A percentile compares a stretch with the other conserved stretches of the same genome.
Evolutionary conservation across 768 basidiomycete genomes (phyloP).

Genomic region (Hortiboletus flavorubellus): DNA sequence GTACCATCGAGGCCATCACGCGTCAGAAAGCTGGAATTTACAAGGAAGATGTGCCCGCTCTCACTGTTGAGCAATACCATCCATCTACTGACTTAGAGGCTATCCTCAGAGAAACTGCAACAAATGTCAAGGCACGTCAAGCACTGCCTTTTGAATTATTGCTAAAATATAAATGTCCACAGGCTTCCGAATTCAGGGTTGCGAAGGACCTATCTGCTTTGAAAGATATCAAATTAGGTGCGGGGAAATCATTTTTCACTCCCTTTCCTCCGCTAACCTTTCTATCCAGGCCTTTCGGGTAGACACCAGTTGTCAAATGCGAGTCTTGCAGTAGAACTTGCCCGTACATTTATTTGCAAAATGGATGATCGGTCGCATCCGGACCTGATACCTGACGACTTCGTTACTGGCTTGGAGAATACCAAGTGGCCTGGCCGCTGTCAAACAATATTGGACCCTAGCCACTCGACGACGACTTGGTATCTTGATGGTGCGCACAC

Average conservation of each 20-base stretch:
- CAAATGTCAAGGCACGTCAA: conserved; percentile 55
- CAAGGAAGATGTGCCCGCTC: conserved; percentile 87
- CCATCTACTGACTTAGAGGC: conserved; percentile 69
- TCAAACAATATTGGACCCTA: conserved; percentile 72
- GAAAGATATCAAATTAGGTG: conserved; percentile 59
- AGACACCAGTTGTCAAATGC: conserved; percentile 88
- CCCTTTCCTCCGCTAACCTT: conserved; percentile 3
- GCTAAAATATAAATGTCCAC: not conserved
- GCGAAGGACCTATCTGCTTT: conserved; percentile 53
- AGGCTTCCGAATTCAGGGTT: conserved; percentile 71
- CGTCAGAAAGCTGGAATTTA: conserved; percentile 97
- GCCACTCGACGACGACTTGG: conserved; percentile 60
- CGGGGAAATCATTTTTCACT: conserved; percentile 5
- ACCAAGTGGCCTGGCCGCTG: conserved; percentile 95
- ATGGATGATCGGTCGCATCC: conserved; percentile 17
- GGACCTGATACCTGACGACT: conserved; percentile 44
- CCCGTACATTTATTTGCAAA: conserved; percentile 56
- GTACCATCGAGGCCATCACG: conserved; percentile 85
- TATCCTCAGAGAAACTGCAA: conserved; percentile 65
- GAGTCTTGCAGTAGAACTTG: conserved; percentile 73
- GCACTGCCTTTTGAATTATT: not conserved
- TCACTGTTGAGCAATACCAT: conserved; percentile 73
- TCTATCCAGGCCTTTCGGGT: conserved; percentile 70
- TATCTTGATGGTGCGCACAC: conserved; percentile 97
- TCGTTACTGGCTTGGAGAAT: conserved; percentile 59